Evolutionary conservation across 306 rosid genomes (phyloP).

Genomic region (Malus asiatica): DNA sequence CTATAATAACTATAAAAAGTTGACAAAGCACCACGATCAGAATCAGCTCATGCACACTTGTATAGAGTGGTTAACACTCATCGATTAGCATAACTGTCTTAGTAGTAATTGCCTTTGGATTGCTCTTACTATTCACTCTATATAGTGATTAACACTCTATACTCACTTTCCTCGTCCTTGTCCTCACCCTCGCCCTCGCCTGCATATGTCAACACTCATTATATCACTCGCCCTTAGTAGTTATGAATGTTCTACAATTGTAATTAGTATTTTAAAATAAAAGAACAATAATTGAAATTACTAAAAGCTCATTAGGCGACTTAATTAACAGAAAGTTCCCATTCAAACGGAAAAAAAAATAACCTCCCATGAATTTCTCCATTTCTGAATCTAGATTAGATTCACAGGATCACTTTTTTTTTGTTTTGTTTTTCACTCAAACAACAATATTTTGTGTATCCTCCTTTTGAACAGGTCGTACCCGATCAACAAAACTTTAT

Average conservation of each 20-base stretch:
- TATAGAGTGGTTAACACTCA: too few relatives aligned
- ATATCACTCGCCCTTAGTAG: too few relatives aligned
- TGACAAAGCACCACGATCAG: too few relatives aligned
- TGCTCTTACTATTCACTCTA: too few relatives aligned
- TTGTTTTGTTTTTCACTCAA: neutral
- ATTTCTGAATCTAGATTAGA: neutral
- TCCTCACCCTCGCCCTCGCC: too few relatives aligned
- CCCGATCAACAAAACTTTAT: neutral
- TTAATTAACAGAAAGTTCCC: neutral
- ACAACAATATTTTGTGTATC: neutral
- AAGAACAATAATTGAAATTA: neutral
- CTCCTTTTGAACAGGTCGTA: constrained; percentile 4
- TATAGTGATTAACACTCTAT: too few relatives aligned
- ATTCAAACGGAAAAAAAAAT: neutral
- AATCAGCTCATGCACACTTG: too few relatives aligned
- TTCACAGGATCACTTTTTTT: neutral
- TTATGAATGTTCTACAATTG: neutral
- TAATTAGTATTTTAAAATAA: neutral
- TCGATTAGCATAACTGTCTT: too few relatives aligned
- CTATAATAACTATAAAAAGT: too few relatives aligned
- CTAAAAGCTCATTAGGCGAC: neutral
- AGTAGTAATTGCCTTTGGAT: too few relatives aligned
- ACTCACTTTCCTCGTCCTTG: too few relatives aligned
- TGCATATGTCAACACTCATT: too few relatives aligned
- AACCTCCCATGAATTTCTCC: neutral